phyloP scores from a whole-genome alignment of 1,139 yeast genomes.

The Kurtzmaniella quercitrusa region DNA sequence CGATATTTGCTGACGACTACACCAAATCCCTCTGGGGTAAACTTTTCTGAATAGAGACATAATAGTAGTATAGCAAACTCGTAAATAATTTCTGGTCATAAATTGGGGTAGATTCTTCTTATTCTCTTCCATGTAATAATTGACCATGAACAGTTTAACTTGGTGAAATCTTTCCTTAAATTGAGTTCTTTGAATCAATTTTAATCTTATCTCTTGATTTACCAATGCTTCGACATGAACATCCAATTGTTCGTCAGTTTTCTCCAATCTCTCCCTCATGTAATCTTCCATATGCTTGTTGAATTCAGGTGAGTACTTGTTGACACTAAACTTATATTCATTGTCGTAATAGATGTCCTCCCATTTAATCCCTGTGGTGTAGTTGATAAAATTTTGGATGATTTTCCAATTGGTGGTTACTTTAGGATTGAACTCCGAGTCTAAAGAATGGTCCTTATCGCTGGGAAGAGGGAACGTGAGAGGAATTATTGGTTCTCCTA shows the following conservation, averaged over 20 bases:
- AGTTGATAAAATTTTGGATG: slow-evolving; percentile 28
- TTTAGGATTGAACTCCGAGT: slow-evolving; percentile 26
- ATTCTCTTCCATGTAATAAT: slow-evolving; percentile 34
- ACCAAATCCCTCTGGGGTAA: slow-evolving; percentile 46
- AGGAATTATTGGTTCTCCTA: slow-evolving; percentile 26
- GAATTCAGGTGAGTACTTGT: slow-evolving; percentile 30
- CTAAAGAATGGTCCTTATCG: slow-evolving; percentile 29
- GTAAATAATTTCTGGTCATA: slow-evolving; percentile 22
- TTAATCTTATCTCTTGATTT: slow-evolving; percentile 38
- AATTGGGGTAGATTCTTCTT: slow-evolving; percentile 34
- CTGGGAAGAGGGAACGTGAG: slow-evolving; percentile 40
- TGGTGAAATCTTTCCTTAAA: slow-evolving; percentile 30
- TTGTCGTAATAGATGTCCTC: slow-evolving; percentile 30
- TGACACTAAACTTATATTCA: slow-evolving; percentile 34
- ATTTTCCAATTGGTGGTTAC: slow-evolving; percentile 24
- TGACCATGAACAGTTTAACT: slow-evolving; percentile 38
- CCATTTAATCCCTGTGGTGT: slow-evolving; percentile 24
- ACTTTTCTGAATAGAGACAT: slow-evolving; percentile 30
- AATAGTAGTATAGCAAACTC: slow-evolving; percentile 37
- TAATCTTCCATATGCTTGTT: slow-evolving; percentile 23
- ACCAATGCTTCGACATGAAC: slow-evolving; percentile 35
- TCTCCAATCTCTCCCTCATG: slow-evolving; percentile 32
- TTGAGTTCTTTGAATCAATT: slow-evolving; percentile 33
- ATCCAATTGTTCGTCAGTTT: slow-evolving; percentile 31
- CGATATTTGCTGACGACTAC: slow-evolving; percentile 29